phyloP scores from a whole-genome alignment of 352 stramenopile species.

The Phytopythium oedochilum region DNA sequence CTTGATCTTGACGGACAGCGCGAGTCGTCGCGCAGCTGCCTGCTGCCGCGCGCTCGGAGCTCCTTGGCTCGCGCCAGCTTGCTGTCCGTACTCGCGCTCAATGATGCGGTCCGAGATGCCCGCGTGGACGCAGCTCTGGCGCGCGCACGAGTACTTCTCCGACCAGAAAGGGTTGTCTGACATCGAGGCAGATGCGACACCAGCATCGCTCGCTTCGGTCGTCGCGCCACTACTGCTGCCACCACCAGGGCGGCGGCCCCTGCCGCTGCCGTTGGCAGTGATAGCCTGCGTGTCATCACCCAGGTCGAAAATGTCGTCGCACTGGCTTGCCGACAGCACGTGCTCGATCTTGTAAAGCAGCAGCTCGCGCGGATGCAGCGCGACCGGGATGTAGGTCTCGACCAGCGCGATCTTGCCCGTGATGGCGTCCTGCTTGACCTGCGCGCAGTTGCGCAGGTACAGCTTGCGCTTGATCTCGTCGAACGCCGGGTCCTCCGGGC shows the following conservation, averaged over 20 bases:
- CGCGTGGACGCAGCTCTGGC: constrained; percentile 64
- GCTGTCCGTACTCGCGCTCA: constrained; percentile 32
- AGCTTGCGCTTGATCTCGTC: constrained; percentile 87
- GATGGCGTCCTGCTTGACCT: constrained; percentile 80
- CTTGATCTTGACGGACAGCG: constrained; percentile 44
- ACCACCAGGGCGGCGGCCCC: neutral
- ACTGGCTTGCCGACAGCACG: constrained; percentile 33
- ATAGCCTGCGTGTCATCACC: constrained; percentile 31
- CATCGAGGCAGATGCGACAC: neutral
- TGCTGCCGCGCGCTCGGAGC: constrained; percentile 4
- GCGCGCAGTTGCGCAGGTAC: constrained; percentile 81
- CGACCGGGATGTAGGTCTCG: constrained; percentile 70
- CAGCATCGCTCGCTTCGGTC: constrained; percentile 2
- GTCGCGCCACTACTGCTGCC: neutral
- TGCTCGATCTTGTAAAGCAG: constrained; percentile 70
- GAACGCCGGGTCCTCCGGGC: constrained; percentile 69
- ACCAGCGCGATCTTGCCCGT: constrained; percentile 70
- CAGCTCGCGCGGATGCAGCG: constrained; percentile 63
- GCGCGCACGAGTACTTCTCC: constrained; percentile 43
- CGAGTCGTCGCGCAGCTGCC: constrained; percentile 9
- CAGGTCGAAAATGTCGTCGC: constrained; percentile 32
- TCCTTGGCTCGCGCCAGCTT: constrained; percentile 11
- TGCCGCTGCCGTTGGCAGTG: constrained; percentile 15
- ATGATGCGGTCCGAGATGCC: constrained; percentile 67
- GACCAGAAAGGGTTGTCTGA: constrained; percentile 17